Evolutionary conservation across 73 alveolate genomes (phyloP), one percentile per base, ranked within the genome.

Genomic region (Paramecium primaurelia): DNA sequence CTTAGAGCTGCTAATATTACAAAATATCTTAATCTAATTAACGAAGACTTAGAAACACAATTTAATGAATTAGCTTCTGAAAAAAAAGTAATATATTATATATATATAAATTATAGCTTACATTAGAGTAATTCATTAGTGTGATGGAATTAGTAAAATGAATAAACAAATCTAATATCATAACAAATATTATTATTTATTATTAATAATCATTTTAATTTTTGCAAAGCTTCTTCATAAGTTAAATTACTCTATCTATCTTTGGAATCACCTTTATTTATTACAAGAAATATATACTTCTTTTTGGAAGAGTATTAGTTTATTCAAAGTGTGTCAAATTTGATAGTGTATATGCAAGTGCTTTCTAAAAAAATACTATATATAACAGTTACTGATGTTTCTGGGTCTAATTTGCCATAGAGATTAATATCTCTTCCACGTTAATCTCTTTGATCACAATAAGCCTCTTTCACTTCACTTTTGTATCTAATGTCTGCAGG

Each of bases 401-500:
- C 88, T 38, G 64, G 38, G 30, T 80, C 91, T 47, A 42, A 26
- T 80, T 80, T 80, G 18, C 91, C 91, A 80, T 80, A 80, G 1
- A 80, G 51, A 36, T 80, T 9, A 14, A 25, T 80, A 36, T 80
- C 91, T 25, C 58, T 42, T 26, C 47, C 45, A 3, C 58, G 20
- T 25, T 44, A 45, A 10, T 44, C 44, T 25, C 91, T 71, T 45
- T 88, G 54, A 71, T 88, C 94, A 42, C 91, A 45, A 60, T 59
- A 88, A 16, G 86, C 94, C 36, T 80, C 94, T 45, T 88, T 69
- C 10, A 88, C 84, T 60, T 75, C 83, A 40, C 91, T 71, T 34
- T 75, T 88, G 45, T 88, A 88, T 42, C 94, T 88, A 54, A 88
- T 59, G 44, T 88, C 94, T 1, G 94, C 88, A 60, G 94, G 94